A percentile compares a stretch with the other conserved stretches of the same genome.
Conservation (phyloP, 805 yeast species). For the Priceomyces haplophilus region DNA sequence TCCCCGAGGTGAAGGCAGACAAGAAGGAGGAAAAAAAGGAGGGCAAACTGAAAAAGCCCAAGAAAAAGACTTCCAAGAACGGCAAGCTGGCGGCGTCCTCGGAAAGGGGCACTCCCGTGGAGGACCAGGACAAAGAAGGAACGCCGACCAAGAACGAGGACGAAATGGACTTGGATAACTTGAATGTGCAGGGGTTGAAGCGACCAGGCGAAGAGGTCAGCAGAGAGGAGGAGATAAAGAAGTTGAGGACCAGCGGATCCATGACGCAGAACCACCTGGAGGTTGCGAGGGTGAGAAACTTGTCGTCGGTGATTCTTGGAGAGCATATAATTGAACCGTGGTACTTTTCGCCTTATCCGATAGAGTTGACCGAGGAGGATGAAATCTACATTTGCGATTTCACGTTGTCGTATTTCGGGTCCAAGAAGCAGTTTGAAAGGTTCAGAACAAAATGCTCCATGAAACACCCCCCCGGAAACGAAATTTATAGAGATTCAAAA, state of each 20-base stretch:
- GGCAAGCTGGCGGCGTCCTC: conserved; percentile 9
- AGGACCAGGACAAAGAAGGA: conserved; percentile 26
- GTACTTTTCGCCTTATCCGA: conserved; percentile 97
- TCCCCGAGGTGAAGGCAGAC: conserved; percentile 59
- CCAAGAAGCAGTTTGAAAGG: conserved; percentile 86
- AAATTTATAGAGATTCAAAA: conserved; percentile 87
- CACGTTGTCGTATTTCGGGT: conserved; percentile 83
- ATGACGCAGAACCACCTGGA: conserved; percentile 90
- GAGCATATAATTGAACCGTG: conserved; percentile 94
- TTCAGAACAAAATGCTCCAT: conserved; percentile 84
- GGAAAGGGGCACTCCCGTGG: conserved; percentile 23
- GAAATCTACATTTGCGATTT: conserved; percentile 88
- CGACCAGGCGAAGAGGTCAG: conserved; percentile 69
- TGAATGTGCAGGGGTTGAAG: conserved; percentile 78
- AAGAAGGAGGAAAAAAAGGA: conserved; percentile 46
- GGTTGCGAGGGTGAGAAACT: conserved; percentile 85
- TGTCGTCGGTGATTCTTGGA: conserved; percentile 77
- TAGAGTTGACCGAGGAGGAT: conserved; percentile 91
- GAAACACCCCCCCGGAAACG: conserved; percentile 98
- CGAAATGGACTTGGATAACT: conserved; percentile 79
- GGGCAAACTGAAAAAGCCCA: conserved; percentile 24
- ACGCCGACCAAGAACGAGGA: conserved; percentile 42
- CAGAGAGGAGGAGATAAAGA: conserved; percentile 89
- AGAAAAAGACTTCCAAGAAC: conserved; percentile 7
- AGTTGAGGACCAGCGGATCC: conserved; percentile 90